Percentiles rank a stretch among this genome's conserved stretches.
phyloP scores from a whole-genome alignment of 2,329 filamentous ascomycete species.

The Xylariaceae sp. region DNA sequence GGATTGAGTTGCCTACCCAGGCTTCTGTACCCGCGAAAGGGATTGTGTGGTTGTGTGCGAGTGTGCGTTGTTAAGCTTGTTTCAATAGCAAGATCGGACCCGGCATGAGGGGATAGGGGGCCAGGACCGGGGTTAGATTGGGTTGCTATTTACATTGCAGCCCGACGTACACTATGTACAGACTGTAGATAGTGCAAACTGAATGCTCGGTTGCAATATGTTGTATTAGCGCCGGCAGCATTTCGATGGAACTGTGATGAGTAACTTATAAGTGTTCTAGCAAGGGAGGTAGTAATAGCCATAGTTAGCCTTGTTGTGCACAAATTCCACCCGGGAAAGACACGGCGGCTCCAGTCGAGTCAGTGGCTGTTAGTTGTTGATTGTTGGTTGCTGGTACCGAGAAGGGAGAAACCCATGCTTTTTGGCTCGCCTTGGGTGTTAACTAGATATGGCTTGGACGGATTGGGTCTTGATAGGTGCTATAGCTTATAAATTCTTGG shows the following conservation, averaged over 20 bases:
- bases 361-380: not conserved
- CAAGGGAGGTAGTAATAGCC: not conserved
- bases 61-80: constrained; percentile 6
- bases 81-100: not conserved
- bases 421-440: not conserved
- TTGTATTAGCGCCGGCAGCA: not conserved
- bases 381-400: not conserved
- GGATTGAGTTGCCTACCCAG: constrained; percentile 3
- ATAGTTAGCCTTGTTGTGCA: not conserved
- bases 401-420: not conserved
- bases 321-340: not conserved
- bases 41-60: not conserved
- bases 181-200: too few relatives aligned
- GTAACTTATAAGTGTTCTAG: not conserved
- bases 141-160: constrained; percentile 11
- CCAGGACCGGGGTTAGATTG: constrained; percentile 9
- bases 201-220: not conserved
- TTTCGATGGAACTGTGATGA: not conserved
- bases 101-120: not conserved
- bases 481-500: not conserved
- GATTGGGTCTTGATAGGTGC: not conserved
- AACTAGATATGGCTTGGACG: not conserved
- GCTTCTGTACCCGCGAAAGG: not conserved
- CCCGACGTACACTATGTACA: not conserved
- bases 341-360: not conserved